Evolutionary conservation across 257 asterid species (phyloP), one percentile per base, ranked within the genome.

Genomic region (Anisodus tanguticus): DNA sequence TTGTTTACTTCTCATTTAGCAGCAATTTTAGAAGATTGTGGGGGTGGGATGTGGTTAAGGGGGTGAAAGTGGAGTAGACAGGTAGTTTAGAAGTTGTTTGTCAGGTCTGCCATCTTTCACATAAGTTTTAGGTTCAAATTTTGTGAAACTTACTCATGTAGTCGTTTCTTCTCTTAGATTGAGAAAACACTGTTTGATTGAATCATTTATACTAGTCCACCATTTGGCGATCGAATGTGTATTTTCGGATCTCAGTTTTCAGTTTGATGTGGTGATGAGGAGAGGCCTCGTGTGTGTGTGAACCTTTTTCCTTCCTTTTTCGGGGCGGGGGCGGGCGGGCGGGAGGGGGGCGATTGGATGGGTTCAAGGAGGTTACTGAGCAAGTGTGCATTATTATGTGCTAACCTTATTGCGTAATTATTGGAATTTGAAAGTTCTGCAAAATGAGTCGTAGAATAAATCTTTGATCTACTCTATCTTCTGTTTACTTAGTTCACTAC

Each of bases 401-500:
- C 26, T 0, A 2, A 2, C 26, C 12, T 77, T 26, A 26, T 76
- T 77, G 31, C 0, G 9, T 22, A 22, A 22, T 22, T 22, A 22
- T 22, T 22, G 26, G 26, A 22, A 22, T 22, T 22, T 22, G 35
- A 31, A 13, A 13, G 49, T 53, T 47, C 12, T 77, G 26, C 62
- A 49, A 19, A 49, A 22, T 74, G 81, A 62, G 62, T 77, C 81
- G 26, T 77, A 26, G 43, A 69, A 41, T 17, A 12, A 71, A 17
- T 45, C 37, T 71, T 10, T 71, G 39, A 45, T 76, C 81, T 22
- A 26, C 47, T 53, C 26, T 53, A 31, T 51, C 8, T 53, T 77
- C 49, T 77, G 66, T 7, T 51, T 26, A 26, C 26, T 13, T 82
- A 94, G 79, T 93, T 94, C 43, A 92, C 97, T 86, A 87, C 86